Base-by-base conservation (phyloP, 2,329 filamentous ascomycete genomes). In the Neoscytalidium dimidiatum region DNA sequence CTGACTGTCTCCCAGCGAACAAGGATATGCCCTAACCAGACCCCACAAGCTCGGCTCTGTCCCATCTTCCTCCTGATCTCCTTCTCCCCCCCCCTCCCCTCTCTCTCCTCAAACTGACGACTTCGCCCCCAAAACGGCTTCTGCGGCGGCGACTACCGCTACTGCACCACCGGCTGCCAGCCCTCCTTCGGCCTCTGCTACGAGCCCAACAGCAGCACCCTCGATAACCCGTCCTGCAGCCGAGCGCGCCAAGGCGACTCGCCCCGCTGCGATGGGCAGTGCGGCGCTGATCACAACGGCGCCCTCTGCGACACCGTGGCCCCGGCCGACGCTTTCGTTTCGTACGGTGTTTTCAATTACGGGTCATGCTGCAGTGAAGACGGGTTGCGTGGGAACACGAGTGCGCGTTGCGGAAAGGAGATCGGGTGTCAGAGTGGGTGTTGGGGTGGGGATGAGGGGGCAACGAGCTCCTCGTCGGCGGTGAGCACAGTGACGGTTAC, bases 211-310 rank as follows among this genome's bases (percentile, higher is more conserved):
- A 58, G 61, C 61, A 53, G 7, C 26, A 64, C 62, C 14, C 62
- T 64, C 29, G 51, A 43, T 1, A 44, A 53, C 29, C 62, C 62
- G 3, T 51, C 62, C 17, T 64, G 62, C 41, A 64, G 62, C 62
- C 58, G 51, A 51, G 43, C 49, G 1, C 23, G 28, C 6, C 52
- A 48, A 23, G 62, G 62, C 13, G 43, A 44, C 26, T 46, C 33
- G 29, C 62, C 62, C 19, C 62, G 62, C 62, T 64, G 62, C 51
- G 62, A 64, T 29, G 62, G 62, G 13, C 49, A 58, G 51, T 64
- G 62, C 31, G 62, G 62, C 28, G 17, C 19, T 29, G 62, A 64
- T 51, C 23, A 28, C 7, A 23, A 21, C 4, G 44, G 33, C 17
- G 62, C 62, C 7, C 43, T 29, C 28, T 64, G 62, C 62, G 52